These are phyloP conservation scores for Angophora floribunda DNA, from an alignment of 345 rosid species.

Conservation along the genomic window DNA sequence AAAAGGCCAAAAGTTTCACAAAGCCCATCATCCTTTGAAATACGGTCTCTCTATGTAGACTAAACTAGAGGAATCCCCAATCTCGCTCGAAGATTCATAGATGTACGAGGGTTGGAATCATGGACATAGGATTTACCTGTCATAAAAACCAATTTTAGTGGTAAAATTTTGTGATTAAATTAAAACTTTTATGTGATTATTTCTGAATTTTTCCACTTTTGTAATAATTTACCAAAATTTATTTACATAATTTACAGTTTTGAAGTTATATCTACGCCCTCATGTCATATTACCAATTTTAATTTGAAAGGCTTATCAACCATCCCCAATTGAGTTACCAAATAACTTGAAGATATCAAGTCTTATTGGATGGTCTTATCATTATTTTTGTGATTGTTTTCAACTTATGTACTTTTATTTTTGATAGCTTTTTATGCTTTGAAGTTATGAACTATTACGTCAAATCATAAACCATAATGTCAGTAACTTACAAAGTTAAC, in stretches of 20 bases:
- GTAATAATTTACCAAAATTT: neutral
- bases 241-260: neutral
- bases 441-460: neutral
- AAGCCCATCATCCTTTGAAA: neutral
- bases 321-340: neutral
- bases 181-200: neutral
- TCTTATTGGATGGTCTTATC: neutral
- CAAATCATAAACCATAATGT: neutral
- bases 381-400: neutral
- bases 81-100: neutral
- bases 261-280: neutral
- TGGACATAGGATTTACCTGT: neutral
- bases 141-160: neutral
- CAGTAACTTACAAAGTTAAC: neutral
- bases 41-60: neutral
- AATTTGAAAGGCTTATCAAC: neutral
- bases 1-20: neutral
- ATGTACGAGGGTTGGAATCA: neutral
- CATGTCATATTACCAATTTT: neutral
- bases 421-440: neutral
- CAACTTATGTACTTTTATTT: neutral
- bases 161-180: neutral
- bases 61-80: neutral
- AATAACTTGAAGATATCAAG: neutral
- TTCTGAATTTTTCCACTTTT: neutral